Conservation (phyloP, 257 asterid species). For the Primulina tabacum region DNA sequence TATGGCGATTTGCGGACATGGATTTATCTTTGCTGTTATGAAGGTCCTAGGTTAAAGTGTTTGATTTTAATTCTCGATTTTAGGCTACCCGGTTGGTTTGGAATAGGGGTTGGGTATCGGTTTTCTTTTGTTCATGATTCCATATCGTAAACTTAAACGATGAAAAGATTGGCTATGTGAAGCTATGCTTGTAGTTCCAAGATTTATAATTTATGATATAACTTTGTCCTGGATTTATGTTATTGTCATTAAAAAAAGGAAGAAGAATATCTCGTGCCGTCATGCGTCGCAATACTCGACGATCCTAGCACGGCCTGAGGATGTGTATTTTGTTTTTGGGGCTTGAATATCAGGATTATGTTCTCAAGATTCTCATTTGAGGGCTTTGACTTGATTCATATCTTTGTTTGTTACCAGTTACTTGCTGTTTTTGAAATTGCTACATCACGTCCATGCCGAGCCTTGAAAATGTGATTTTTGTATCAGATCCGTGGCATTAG, state of each 20-base stretch:
- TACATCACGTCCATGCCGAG: not conserved
- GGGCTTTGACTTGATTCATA: not conserved
- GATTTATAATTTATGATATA: too few relatives aligned
- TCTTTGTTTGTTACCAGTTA: not conserved
- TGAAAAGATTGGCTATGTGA: not conserved
- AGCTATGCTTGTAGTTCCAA: not conserved
- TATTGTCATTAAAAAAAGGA: too few relatives aligned
- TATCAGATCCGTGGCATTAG: not conserved
- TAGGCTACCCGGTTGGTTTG: not conserved
- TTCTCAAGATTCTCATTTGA: not conserved
- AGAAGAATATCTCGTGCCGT: too few relatives aligned
- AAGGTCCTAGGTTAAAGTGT: not conserved
- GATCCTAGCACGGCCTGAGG: too few relatives aligned
- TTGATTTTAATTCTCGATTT: not conserved
- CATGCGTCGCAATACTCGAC: too few relatives aligned
- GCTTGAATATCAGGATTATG: not conserved
- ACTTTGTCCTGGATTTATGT: not conserved
- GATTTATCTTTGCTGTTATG: not conserved
- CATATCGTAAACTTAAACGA: too few relatives aligned
- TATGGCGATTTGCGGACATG: conserved; percentile 17
- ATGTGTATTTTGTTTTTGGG: too few relatives aligned
- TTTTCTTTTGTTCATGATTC: too few relatives aligned
- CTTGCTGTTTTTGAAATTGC: not conserved
- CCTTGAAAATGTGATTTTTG: not conserved
- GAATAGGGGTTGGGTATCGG: not conserved